Evolutionary conservation across 148 eudicot species (phyloP), one percentile per base, ranked within the genome.

Genomic region (Nyssa sinensis): DNA sequence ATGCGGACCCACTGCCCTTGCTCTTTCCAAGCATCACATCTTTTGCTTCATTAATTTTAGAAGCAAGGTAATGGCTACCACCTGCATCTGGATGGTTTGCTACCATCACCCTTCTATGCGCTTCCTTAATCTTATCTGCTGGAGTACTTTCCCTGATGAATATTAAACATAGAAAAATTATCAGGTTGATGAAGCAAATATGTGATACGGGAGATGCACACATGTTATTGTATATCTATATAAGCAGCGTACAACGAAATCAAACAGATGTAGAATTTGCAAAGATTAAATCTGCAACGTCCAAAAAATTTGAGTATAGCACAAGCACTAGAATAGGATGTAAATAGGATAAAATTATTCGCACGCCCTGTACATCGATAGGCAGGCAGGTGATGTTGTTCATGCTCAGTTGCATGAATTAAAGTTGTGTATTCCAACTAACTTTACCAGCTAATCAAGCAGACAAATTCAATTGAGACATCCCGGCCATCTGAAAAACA

Each of bases 41-140:
- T 68, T 85, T 85, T 19, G 88, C 88, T 80, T 85, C 88, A 47
- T 85, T 85, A 32, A 85, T 82, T 68, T 85, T 85, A 64, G 85
- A 85, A 70, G 88, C 88, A 74, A 85, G 85, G 67, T 82, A 85
- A 70, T 85, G 85, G 81, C 88, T 85, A 62, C 88, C 88, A 39
- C 88, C 88, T 8, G 85, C 88, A 61, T 85, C 88, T 2, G 88
- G 88, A 75, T 85, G 88, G 69, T 85, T 85, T 31, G 88, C 88
- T 27, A 85, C 88, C 83, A 85, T 85, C 62, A 85, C 81, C 66
- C 75, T 74, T 79, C 85, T 79, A 49, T 85, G 88, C 1, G 88
- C 88, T 82, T 85, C 88, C 80, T 64, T 82, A 11, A 85, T 34
- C 73, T 82, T 82, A 34, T 85, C 88, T 0, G 60, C 23, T 24